These are phyloP conservation scores for Tilletia indica DNA, from an alignment of 1,284 basidiomycete species.

Conservation along the genomic window DNA sequence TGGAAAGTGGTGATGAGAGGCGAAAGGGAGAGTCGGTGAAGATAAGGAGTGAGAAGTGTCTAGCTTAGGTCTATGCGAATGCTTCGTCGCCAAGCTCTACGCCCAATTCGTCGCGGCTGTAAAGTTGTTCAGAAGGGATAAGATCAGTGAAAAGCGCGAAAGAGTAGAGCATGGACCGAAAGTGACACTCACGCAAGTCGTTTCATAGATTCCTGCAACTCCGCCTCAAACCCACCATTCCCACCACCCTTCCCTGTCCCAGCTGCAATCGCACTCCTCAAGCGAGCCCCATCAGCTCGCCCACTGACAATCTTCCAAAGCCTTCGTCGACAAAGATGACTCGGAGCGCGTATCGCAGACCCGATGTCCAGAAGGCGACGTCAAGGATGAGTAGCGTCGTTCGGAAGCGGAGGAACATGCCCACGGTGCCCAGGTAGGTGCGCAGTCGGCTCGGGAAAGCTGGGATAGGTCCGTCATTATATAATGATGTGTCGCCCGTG, in stretches of 20 bases:
- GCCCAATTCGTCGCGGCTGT: slow-evolving; percentile 39
- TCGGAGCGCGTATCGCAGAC: slow-evolving; percentile 31
- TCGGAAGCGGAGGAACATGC: slow-evolving; percentile 37
- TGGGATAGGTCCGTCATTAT: neutral
- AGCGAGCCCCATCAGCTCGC: slow-evolving; percentile 27
- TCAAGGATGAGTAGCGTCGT: slow-evolving; percentile 40
- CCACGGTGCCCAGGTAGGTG: slow-evolving; percentile 1
- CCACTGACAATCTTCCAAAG: slow-evolving; percentile 20
- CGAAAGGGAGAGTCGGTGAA: no score
- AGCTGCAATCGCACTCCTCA: slow-evolving; percentile 16
- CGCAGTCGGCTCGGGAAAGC: slow-evolving; percentile 13
- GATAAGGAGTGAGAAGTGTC: neutral
- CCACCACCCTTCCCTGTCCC: slow-evolving; percentile 1
- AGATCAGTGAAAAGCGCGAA: neutral
- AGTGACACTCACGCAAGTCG: slow-evolving; percentile 29
- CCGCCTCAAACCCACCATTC: slow-evolving; percentile 43
- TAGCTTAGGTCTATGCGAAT: slow-evolving; percentile 23
- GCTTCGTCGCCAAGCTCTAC: slow-evolving; percentile 45
- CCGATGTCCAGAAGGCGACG: slow-evolving; percentile 34
- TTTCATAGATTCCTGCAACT: slow-evolving; percentile 45
- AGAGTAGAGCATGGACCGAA: neutral
- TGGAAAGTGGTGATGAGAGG: no score
- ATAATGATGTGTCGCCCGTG: neutral
- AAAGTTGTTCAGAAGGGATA: neutral
- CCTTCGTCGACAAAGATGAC: slow-evolving; percentile 28